Evolutionary conservation across 2,329 filamentous ascomycete genomes (phyloP).

Genomic region (Davidsoniella virescens): DNA sequence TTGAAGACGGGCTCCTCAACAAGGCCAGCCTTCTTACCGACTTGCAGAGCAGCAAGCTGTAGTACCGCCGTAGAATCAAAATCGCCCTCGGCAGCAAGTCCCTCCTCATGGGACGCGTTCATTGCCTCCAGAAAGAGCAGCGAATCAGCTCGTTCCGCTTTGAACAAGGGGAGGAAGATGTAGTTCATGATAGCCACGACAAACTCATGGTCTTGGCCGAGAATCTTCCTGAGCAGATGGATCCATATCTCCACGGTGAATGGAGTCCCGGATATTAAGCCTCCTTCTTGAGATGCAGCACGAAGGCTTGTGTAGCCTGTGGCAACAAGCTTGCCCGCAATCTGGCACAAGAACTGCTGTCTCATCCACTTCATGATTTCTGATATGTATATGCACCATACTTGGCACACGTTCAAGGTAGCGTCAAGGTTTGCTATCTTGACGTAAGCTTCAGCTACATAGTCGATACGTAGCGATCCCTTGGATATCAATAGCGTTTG

Average conservation of each 20-base stretch:
- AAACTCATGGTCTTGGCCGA: conserved; percentile 32
- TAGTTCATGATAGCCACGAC: conserved; percentile 50
- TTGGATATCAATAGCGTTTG: conserved; percentile 51
- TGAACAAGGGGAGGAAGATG: conserved; percentile 46
- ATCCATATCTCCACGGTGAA: conserved; percentile 34
- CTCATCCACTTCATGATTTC: conserved; percentile 39
- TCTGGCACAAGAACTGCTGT: conserved; percentile 40
- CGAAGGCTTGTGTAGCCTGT: conserved; percentile 35
- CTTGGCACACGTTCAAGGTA: conserved; percentile 21
- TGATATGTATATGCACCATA: conserved; percentile 35
- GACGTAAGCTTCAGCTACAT: conserved; percentile 29
- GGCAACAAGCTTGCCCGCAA: conserved; percentile 44
- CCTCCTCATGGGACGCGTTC: conserved; percentile 32
- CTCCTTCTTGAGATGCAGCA: conserved; percentile 18
- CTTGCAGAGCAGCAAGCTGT: conserved; percentile 50
- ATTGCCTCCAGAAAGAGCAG: conserved; percentile 41
- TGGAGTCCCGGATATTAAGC: conserved; percentile 10
- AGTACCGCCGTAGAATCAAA: conserved; percentile 40
- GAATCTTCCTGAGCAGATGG: conserved; percentile 35
- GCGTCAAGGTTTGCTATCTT: conserved; percentile 18
- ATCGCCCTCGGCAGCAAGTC: conserved; percentile 20
- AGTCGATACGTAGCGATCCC: conserved; percentile 32
- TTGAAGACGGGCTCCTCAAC: conserved; percentile 42
- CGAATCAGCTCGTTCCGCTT: conserved; percentile 35
- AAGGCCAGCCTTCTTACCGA: conserved; percentile 52